A percentile compares a stretch with the other conserved stretches of the same genome.
These are phyloP conservation scores for Phyllosticta paracitricarpa DNA, from an alignment of 2,329 filamentous ascomycete species.

Conservation along the genomic window DNA sequence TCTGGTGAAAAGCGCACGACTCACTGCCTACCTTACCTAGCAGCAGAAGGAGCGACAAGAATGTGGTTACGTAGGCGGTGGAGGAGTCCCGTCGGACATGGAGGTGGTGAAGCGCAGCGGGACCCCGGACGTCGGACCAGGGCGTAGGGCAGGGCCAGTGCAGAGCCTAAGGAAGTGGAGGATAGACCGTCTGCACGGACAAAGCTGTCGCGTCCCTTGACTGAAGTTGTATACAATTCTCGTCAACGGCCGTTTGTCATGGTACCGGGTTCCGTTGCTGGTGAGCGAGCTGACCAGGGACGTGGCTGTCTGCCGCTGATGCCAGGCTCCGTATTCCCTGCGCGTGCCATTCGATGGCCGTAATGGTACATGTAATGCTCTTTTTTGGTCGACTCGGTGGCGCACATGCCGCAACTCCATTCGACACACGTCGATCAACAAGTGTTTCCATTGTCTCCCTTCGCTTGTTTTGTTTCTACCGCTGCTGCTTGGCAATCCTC, in stretches of 20 bases:
- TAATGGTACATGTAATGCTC: no score
- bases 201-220: neutral
- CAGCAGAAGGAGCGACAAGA: neutral
- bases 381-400: neutral
- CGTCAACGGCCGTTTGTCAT: neutral
- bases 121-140: neutral
- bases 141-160: neutral
- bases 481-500: neutral
- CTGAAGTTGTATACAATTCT: no score
- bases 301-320: neutral
- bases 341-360: neutral
- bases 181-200: neutral
- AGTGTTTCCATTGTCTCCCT: neutral
- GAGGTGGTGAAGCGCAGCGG: neutral
- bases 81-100: constrained; percentile 5
- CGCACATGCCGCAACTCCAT: neutral
- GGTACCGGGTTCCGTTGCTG: neutral
- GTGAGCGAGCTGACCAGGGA: no score
- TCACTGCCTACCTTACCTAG: no score
- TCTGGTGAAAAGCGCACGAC: neutral
- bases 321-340: neutral
- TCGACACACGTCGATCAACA: neutral
- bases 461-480: neutral
- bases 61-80: constrained; percentile 7
- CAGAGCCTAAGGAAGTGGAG: no score